Evolutionary conservation across 495 filamentous ascomycete species (phyloP).

Genomic region (Amniculicola lignicola): DNA sequence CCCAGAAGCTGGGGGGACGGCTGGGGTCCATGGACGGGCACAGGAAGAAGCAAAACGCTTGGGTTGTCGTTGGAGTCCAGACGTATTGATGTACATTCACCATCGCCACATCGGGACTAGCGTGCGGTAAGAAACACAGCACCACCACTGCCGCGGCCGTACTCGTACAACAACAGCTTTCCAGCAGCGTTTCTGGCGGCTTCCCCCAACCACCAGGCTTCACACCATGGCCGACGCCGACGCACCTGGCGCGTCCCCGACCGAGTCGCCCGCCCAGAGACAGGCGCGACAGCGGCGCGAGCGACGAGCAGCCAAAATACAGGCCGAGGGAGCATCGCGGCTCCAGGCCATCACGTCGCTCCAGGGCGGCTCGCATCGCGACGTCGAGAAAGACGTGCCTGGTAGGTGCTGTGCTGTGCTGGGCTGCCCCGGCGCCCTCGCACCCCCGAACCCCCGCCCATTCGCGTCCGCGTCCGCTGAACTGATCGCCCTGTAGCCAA

Average conservation of each 20-base stretch:
- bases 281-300: conserved; percentile 85
- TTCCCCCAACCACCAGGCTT: background rate
- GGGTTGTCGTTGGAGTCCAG: too few relatives aligned
- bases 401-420: too few relatives aligned
- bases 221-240: conserved; percentile 28
- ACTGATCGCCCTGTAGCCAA: background rate
- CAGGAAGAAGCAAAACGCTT: too few relatives aligned
- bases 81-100: too few relatives aligned
- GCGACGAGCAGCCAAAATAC: conserved; percentile 85
- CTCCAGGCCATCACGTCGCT: conserved; percentile 73
- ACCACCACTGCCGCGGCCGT: too few relatives aligned
- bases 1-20: too few relatives aligned
- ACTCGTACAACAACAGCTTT: too few relatives aligned
- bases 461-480: background rate
- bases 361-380: conserved; percentile 18
- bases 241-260: conserved; percentile 9
- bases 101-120: too few relatives aligned
- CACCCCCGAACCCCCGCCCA: too few relatives aligned
- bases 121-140: too few relatives aligned
- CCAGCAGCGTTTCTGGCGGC: background rate
- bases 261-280: conserved; percentile 57
- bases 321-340: conserved; percentile 71
- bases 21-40: too few relatives aligned
- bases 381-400: conserved; percentile 31
- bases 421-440: too few relatives aligned